Evolutionary conservation across 2,329 filamentous ascomycete genomes (phyloP).

Genomic region (Xylariaceae sp.): DNA sequence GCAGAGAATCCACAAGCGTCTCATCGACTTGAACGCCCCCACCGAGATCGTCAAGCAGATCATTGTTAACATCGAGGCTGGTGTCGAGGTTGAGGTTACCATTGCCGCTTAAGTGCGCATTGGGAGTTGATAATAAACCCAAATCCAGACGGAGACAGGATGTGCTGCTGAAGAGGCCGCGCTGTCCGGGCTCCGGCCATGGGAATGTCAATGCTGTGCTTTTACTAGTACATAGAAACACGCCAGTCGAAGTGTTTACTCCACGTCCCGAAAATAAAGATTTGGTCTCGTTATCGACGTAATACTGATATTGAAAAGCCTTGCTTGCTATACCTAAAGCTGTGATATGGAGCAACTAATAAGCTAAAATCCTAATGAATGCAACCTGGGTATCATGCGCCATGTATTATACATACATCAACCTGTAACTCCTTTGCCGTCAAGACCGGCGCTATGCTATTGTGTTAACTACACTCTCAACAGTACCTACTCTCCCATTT

Average conservation of each 20-base stretch:
- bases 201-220: background rate
- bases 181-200: background rate
- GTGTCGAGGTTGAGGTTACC: slow-evolving; percentile 89
- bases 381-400: slow-evolving; percentile 13
- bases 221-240: background rate
- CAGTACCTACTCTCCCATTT: background rate
- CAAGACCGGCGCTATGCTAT: background rate
- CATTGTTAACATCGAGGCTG: slow-evolving; percentile 93
- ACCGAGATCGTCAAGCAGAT: slow-evolving; percentile 97
- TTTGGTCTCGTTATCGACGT: background rate
- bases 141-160: slow-evolving; percentile 4
- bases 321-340: too few relatives aligned
- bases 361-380: background rate
- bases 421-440: slow-evolving; percentile 3
- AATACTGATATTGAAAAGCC: background rate
- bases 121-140: background rate
- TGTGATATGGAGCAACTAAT: background rate
- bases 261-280: background rate
- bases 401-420: slow-evolving; percentile 4
- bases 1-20: slow-evolving; percentile 87
- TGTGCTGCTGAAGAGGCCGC: slow-evolving; percentile 3
- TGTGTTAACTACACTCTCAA: slow-evolving; percentile 2
- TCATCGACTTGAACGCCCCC: slow-evolving; percentile 95
- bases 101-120: slow-evolving; percentile 65
- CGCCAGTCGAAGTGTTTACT: background rate